These are phyloP conservation scores for Spathaspora boniae DNA, from an alignment of 805 yeast genomes.

Conservation along the genomic window DNA sequence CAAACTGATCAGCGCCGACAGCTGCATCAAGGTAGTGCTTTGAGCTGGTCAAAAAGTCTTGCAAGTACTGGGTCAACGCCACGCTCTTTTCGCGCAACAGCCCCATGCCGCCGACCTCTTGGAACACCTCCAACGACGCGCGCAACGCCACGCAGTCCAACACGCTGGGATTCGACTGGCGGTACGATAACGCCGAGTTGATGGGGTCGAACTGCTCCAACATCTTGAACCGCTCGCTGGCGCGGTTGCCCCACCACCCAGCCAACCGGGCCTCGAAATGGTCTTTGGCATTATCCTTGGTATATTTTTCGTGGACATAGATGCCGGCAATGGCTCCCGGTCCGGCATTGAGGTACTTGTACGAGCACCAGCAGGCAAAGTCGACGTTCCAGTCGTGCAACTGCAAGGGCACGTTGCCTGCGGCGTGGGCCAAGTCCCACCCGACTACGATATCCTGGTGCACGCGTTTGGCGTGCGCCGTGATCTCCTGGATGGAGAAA, in stretches of 20 bases:
- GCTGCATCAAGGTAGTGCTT: slow-evolving; percentile 37
- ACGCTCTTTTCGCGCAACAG: slow-evolving; percentile 54
- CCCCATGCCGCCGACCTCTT: slow-evolving; percentile 61
- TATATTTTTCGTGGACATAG: slow-evolving; percentile 61
- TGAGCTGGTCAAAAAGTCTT: slow-evolving; percentile 43
- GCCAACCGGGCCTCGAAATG: slow-evolving; percentile 66
- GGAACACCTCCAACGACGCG: slow-evolving; percentile 60
- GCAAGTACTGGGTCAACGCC: slow-evolving; percentile 55
- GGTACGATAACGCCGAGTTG: slow-evolving; percentile 79
- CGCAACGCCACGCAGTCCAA: slow-evolving; percentile 74
- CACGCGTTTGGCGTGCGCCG: slow-evolving; percentile 50
- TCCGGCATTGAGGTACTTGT: slow-evolving; percentile 87
- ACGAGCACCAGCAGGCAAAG: slow-evolving; percentile 93
- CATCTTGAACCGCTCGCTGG: slow-evolving; percentile 73
- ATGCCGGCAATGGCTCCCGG: slow-evolving; percentile 93
- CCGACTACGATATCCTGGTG: slow-evolving; percentile 56
- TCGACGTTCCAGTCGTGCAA: slow-evolving; percentile 90
- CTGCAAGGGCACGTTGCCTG: slow-evolving; percentile 73
- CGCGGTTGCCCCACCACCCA: slow-evolving; percentile 97
- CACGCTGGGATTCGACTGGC: slow-evolving; percentile 90
- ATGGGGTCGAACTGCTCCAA: slow-evolving; percentile 73
- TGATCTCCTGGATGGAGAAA: slow-evolving; percentile 72
- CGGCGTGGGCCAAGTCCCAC: slow-evolving; percentile 96
- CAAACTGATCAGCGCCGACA: too few species aligned
- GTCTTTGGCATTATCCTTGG: slow-evolving; percentile 24